Percentiles rank a stretch among this genome's conserved stretches.
Conservation (phyloP, 2,329 filamentous ascomycete genomes). For the Cladorrhinum sp. region DNA sequence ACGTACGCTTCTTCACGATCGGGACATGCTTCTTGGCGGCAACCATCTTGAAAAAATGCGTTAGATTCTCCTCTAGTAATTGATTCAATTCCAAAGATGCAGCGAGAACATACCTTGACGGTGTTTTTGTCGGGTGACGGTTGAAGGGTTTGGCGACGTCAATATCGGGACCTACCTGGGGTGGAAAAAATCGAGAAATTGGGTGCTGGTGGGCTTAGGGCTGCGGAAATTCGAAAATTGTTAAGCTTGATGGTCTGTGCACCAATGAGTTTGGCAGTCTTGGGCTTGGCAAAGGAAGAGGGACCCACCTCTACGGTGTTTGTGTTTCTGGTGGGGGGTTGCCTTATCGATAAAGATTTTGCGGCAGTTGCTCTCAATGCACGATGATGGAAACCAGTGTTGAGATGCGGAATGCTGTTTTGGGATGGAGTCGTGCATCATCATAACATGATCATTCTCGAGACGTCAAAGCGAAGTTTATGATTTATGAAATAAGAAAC, state of each 20-base stretch:
- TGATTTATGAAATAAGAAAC: background rate
- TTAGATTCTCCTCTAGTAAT: slow-evolving; percentile 28
- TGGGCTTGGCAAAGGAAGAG: slow-evolving; percentile 13
- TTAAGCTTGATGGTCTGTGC: slow-evolving; percentile 25
- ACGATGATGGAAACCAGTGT: background rate
- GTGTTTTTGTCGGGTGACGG: slow-evolving; percentile 29
- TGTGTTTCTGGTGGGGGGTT: background rate
- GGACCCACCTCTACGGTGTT: background rate
- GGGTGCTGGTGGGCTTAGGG: slow-evolving; percentile 29
- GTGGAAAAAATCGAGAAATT: slow-evolving; percentile 28
- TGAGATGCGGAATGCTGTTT: background rate
- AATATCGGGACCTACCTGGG: slow-evolving; percentile 25
- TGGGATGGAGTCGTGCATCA: too few species aligned
- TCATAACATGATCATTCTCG: background rate
- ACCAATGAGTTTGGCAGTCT: background rate
- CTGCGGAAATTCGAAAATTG: slow-evolving; percentile 27
- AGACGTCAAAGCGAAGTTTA: background rate
- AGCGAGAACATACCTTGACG: slow-evolving; percentile 27
- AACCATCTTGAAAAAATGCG: slow-evolving; percentile 66
- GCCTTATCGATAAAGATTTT: slow-evolving; percentile 10
- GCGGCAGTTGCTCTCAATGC: background rate
- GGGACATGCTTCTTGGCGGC: slow-evolving; percentile 98
- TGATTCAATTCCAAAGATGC: slow-evolving; percentile 1
- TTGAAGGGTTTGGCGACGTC: slow-evolving; percentile 28
- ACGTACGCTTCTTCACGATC: slow-evolving; percentile 99